Evolutionary conservation across 2,329 filamentous ascomycete genomes (phyloP).

Genomic region (Dactylella cylindrospora): DNA sequence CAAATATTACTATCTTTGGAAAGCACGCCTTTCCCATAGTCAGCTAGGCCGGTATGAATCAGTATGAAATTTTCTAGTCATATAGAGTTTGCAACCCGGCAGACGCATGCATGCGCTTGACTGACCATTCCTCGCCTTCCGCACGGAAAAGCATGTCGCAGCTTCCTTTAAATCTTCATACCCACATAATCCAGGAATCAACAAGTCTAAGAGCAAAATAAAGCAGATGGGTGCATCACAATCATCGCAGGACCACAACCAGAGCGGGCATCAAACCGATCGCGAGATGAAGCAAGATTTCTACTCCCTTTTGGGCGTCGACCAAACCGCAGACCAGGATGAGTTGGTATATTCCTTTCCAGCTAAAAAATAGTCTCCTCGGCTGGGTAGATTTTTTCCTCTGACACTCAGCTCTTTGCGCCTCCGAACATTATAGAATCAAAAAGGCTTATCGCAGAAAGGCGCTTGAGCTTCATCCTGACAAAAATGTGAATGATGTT

Average conservation of each 20-base stretch:
- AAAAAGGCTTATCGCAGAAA: slow-evolving; percentile 90
- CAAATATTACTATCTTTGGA: too few relatives aligned
- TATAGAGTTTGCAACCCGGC: too few relatives aligned
- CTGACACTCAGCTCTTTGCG: too few relatives aligned
- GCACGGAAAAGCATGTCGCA: too few relatives aligned
- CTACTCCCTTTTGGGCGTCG: slow-evolving; percentile 27
- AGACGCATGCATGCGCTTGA: too few relatives aligned
- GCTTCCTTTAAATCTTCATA: too few relatives aligned
- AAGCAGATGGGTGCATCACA: slow-evolving; percentile 25
- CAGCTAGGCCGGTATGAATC: too few relatives aligned
- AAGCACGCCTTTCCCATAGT: too few relatives aligned
- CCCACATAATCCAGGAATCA: too few relatives aligned
- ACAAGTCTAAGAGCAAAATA: too few relatives aligned
- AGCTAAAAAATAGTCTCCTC: neutral
- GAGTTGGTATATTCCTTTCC: slow-evolving; percentile 26
- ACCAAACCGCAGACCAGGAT: slow-evolving; percentile 34
- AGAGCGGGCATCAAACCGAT: neutral
- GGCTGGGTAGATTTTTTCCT: neutral
- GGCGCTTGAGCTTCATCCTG: slow-evolving; percentile 89
- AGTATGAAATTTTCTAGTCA: too few relatives aligned
- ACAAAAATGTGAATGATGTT: slow-evolving; percentile 85
- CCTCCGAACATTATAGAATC: slow-evolving; percentile 61
- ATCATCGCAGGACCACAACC: slow-evolving; percentile 12
- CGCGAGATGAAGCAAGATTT: slow-evolving; percentile 37
- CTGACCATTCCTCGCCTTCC: too few relatives aligned